Conservation (phyloP, 257 asterid genomes). For the Solanum pimpinellifolium region DNA sequence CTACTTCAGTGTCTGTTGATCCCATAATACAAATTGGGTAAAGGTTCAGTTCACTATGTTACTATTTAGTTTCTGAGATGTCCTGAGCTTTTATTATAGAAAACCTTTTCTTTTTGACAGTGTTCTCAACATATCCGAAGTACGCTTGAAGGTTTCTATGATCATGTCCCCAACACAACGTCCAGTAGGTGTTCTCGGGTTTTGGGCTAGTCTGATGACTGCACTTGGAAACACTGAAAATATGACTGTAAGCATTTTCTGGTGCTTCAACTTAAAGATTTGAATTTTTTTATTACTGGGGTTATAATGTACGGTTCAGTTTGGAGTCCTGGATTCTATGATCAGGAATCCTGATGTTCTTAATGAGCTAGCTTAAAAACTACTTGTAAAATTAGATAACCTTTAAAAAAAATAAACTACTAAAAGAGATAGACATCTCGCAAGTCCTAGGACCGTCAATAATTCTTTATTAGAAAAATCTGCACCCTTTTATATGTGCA, state of each 20-base stretch:
- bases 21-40: slow-evolving; percentile 94
- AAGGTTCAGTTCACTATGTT: background rate
- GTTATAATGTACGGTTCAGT: background rate
- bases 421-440: background rate
- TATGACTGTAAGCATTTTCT: slow-evolving; percentile 73
- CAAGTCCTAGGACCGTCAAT: background rate
- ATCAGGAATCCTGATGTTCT: background rate
- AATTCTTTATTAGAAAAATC: background rate
- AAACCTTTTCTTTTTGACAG: slow-evolving; percentile 38
- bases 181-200: slow-evolving; percentile 99
- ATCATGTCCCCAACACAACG: slow-evolving; percentile 99
- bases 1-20: slow-evolving; percentile 92
- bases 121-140: slow-evolving; percentile 83
- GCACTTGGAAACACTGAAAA: slow-evolving; percentile 98
- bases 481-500: background rate
- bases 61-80: slow-evolving; percentile 3
- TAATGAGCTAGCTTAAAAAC: background rate
- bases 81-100: background rate
- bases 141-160: slow-evolving; percentile 92
- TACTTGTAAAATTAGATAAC: background rate
- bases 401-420: background rate
- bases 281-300: background rate
- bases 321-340: background rate
- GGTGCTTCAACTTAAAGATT: background rate
- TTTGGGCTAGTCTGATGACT: slow-evolving; percentile 99